Evolutionary conservation across 1,284 basidiomycete species (phyloP).

Genomic region (Pisolithus thermaeus): DNA sequence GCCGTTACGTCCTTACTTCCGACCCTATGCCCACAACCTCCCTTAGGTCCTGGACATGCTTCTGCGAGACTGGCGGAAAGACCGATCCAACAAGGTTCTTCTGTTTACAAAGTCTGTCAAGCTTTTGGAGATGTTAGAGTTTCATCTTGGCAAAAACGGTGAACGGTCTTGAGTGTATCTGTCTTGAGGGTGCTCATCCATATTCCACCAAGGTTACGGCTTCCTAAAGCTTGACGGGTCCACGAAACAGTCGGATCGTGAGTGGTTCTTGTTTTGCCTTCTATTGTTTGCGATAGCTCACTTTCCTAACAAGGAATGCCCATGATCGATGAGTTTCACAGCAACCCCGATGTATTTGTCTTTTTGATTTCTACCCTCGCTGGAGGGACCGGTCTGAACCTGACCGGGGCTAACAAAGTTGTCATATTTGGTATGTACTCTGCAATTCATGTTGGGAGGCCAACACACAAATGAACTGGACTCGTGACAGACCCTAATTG

Average conservation of each 20-base stretch:
- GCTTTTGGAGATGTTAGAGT: constrained; percentile 73
- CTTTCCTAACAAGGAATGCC: constrained; percentile 58
- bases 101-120: constrained; percentile 86
- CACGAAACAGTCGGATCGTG: constrained; percentile 58
- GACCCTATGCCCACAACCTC: neutral
- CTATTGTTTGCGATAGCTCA: constrained; percentile 9
- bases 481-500: constrained; percentile 72
- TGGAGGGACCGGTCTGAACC: constrained; percentile 71
- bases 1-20: neutral
- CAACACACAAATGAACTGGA: neutral
- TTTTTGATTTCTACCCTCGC: constrained; percentile 79
- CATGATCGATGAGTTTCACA: constrained; percentile 76
- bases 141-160: constrained; percentile 57
- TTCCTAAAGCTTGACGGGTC: constrained; percentile 73
- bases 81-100: constrained; percentile 67
- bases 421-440: constrained; percentile 69
- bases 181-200: neutral
- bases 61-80: constrained; percentile 59
- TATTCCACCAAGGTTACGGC: constrained; percentile 41
- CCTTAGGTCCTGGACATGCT: constrained; percentile 60
- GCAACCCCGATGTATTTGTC: constrained; percentile 66
- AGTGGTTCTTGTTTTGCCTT: constrained; percentile 19
- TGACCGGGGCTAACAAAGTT: constrained; percentile 77
- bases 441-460: neutral
- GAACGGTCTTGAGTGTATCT: constrained; percentile 1